Evolutionary conservation across 139 green algal genomes (phyloP).

Genomic region (Deuterostichococcus epilithicus): DNA sequence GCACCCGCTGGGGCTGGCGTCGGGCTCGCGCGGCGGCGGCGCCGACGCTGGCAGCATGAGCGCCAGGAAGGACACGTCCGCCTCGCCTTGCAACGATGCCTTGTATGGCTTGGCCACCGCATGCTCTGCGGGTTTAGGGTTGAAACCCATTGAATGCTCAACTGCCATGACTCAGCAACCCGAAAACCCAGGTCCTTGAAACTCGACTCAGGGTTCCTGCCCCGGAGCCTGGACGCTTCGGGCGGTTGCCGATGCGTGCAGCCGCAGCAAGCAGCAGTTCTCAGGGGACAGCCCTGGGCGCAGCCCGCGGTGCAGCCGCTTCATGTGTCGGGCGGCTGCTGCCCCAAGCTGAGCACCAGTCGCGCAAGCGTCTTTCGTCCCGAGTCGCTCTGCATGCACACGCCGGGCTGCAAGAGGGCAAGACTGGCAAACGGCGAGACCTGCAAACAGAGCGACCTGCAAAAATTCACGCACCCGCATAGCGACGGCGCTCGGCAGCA

Average conservation of each 20-base stretch:
- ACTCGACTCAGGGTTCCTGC: no score
- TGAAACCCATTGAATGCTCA: no score
- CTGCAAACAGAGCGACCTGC: no score
- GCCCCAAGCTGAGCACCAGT: no score
- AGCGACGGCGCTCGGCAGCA: neutral
- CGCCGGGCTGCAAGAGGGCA: no score
- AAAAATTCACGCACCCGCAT: conserved; percentile 15
- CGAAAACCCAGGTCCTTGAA: no score
- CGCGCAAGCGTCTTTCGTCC: no score
- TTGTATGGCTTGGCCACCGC: conserved; percentile 36
- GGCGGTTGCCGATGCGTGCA: neutral
- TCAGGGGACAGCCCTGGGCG: neutral
- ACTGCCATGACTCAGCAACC: no score
- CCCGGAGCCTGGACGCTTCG: neutral
- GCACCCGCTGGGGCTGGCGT: neutral
- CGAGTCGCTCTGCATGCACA: no score
- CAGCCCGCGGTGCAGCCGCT: neutral
- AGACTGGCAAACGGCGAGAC: no score
- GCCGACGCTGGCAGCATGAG: conserved; percentile 28
- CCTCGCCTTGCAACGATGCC: conserved; percentile 1
- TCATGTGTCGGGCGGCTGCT: no score
- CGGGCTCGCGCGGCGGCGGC: neutral
- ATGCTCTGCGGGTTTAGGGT: conserved; percentile 13
- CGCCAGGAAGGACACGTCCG: conserved; percentile 28
- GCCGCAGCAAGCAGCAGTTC: neutral